Percentiles rank a stretch among this genome's conserved stretches.
These are phyloP conservation scores for Rhododendron vialii DNA, from an alignment of 148 eudicot genomes.

Conservation along the genomic window DNA sequence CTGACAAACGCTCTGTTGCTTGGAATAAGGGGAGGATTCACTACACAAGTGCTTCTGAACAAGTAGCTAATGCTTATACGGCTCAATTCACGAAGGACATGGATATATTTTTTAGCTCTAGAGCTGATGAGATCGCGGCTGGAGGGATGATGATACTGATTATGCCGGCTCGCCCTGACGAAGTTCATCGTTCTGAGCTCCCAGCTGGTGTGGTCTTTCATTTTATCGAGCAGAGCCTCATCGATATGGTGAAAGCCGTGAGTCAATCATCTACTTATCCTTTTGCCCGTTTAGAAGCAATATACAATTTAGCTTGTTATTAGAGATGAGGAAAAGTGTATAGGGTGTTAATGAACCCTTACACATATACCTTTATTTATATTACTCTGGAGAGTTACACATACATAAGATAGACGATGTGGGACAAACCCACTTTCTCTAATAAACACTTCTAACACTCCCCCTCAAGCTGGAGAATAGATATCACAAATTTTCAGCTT, in stretches of 20 bases:
- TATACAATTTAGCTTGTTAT: not conserved
- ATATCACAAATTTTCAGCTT: too few relatives aligned
- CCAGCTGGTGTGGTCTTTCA: not conserved
- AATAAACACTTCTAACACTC: too few relatives aligned
- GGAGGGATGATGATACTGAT: slow-evolving; percentile 11
- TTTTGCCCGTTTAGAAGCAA: not conserved
- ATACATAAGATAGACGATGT: too few relatives aligned
- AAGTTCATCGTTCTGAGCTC: not conserved
- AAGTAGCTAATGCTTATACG: slow-evolving; percentile 3
- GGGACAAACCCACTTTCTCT: too few relatives aligned
- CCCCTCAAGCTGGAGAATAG: too few relatives aligned
- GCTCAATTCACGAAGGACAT: slow-evolving; percentile 9
- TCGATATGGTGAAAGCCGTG: slow-evolving; percentile 7
- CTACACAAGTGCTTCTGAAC: slow-evolving; percentile 3
- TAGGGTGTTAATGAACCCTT: too few relatives aligned
- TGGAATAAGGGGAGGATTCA: slow-evolving; percentile 12
- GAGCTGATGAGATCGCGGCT: slow-evolving; percentile 2
- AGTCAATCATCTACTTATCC: not conserved
- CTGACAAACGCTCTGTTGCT: not conserved
- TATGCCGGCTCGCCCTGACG: not conserved
- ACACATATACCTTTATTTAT: too few relatives aligned
- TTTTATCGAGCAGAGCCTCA: not conserved
- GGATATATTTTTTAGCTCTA: not conserved
- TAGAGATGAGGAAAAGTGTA: too few relatives aligned
- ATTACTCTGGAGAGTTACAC: too few relatives aligned